These are phyloP conservation scores for Panaeolus papilionaceus DNA, from an alignment of 768 basidiomycete genomes.

Conservation along the genomic window DNA sequence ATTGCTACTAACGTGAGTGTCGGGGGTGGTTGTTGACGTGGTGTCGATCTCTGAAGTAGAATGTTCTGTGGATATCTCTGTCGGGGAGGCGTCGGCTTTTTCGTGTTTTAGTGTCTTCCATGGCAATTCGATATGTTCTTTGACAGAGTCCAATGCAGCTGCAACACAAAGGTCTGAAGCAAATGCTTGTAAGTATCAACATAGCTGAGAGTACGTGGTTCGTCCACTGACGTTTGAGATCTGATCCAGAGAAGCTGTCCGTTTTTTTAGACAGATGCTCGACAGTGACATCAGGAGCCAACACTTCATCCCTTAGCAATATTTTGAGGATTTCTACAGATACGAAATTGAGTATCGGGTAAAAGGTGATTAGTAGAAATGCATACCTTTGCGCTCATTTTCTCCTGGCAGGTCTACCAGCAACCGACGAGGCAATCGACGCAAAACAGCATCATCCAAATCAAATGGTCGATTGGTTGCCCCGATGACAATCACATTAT, in stretches of 20 bases:
- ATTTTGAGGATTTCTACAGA: constrained; percentile 84
- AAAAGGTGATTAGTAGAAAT: constrained; percentile 1
- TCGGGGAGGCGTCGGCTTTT: neutral
- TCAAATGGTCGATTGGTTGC: constrained; percentile 94
- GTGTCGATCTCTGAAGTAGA: neutral
- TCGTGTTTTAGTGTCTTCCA: constrained; percentile 51
- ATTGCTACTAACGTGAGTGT: neutral
- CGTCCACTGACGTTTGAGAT: constrained; percentile 82
- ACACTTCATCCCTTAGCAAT: constrained; percentile 78
- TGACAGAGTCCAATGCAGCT: constrained; percentile 90
- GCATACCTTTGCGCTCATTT: constrained; percentile 82
- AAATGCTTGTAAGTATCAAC: neutral
- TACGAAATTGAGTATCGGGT: constrained; percentile 17
- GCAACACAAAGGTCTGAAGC: constrained; percentile 86
- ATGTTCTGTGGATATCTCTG: neutral
- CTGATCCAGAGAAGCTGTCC: constrained; percentile 91
- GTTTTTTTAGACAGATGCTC: constrained; percentile 70
- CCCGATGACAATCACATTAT: constrained; percentile 89
- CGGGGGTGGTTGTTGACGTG: neutral
- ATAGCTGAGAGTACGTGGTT: constrained; percentile 14
- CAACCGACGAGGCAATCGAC: constrained; percentile 85
- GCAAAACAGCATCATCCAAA: constrained; percentile 89
- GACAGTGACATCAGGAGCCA: constrained; percentile 70
- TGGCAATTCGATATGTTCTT: constrained; percentile 81
- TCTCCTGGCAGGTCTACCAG: constrained; percentile 90